Evolutionary conservation across 257 asterid genomes (phyloP), one percentile per base, ranked within the genome.

Genomic region (Ligustrum vulgare): DNA sequence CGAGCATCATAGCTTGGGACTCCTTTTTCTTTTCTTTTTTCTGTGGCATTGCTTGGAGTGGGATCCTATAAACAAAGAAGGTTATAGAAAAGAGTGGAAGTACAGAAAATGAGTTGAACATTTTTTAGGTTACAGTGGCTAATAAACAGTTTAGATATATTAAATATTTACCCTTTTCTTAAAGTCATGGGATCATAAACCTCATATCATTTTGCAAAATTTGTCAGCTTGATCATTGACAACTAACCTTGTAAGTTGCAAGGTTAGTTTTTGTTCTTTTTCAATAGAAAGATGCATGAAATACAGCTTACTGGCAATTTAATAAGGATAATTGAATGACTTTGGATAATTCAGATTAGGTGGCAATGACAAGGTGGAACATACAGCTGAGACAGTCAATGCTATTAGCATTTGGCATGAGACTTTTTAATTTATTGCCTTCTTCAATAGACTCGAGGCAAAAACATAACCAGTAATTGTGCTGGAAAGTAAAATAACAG

Each of bases 161-260:
- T 12, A 8, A 11, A 28, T 8, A 11, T 41, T 15, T 10, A 51
- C 62, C 54, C 8, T 3, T 20, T 1, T 75, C 69, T 67, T 8
- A 9, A 32, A 5, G 54, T 67, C 8, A 10, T 49, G 41, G 69
- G 62, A 35, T 32, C 49, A 58, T 25, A 6, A 58, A 58, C 54
- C 16, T 7, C 18, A 54, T 6, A 35, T 35, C 39, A 25, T 12
- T 37, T 28, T 51, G 31, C 31, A 47, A 41, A 18, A 16, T 25
- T 25, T 43, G n/a, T 64, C 41, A 9, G 39, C 71, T 43, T 28
- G 72, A 28, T n/a, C 71, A 43, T 64, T 73, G 39, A 43, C 23
- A 63, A n/a, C 25, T 37, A n/a, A 16, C 68, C 56, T 11, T 37
- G 63, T 7, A 72, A 35, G 71, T 56, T 69, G 43, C 72, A 11